Base-by-base conservation (phyloP, 73 alveolate species). In the Paramecium sexaurelia region DNA sequence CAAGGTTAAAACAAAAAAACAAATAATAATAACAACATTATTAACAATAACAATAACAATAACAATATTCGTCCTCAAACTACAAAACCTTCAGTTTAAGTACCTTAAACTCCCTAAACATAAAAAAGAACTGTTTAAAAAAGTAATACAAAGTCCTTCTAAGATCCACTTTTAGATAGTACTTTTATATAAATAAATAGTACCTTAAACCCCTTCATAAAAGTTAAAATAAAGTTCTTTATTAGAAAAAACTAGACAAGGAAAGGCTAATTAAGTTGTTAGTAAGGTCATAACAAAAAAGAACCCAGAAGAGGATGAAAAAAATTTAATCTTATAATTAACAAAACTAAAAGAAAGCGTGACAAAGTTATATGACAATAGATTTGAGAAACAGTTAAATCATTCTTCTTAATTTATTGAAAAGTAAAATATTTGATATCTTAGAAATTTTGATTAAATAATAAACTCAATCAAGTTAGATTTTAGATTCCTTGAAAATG, bases 371-470 rank as follows among this genome's bases (percentile, higher is more conserved):
- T 61, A 61, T 29, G 45, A 24, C 26, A 29, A 11, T 29, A 9
- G 43, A 29, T 61, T 61, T 61, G 83, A 61, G 11, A 61, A 61
- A 22, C 7, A 61, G 43, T 2, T 61, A 8, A 29, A 22, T 6
- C 51, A 61, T 32, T 61, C 83, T 26, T 26, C 83, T 10, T 26
- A 26, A 61, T 61, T 61, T 26, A 61, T 61, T 61, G 83, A 61
- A 61, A 26, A 61, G 83, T 61, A 61, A 61, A 15, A 61, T n/a
- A 22, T 3, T 61, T 29, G 17, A 6, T 29, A 1, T 10, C 7
- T 61, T 61, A 61, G 83, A 61, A 61, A 61, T 61, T 13, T 61
- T 61, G 83, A 61, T 29, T 61, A 61, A 61, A 61, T 61, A 26
- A 61, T 61, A 1, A 61, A 24, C 24, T 6, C 83, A 29, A 6